phyloP scores from a whole-genome alignment of 257 asterid genomes.

The Solanum chilense region DNA sequence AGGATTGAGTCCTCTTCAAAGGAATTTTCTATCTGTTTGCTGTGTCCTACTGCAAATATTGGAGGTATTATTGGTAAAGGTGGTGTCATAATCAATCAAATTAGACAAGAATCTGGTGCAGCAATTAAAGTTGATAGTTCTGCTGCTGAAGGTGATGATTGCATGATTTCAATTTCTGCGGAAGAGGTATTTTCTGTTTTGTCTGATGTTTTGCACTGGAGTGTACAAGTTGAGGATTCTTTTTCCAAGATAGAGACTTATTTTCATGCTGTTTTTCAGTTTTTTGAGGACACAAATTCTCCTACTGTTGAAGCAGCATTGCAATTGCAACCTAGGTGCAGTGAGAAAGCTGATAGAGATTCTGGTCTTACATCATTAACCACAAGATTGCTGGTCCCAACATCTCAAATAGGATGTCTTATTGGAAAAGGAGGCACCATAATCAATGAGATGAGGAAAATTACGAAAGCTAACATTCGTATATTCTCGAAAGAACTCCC shows the following conservation, averaged over 20 bases:
- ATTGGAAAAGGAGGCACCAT: conserved; percentile 97
- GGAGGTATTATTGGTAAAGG: conserved; percentile 97
- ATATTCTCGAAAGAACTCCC: conserved; percentile 86
- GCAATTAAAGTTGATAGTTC: conserved; percentile 78
- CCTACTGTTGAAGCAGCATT: conserved; percentile 85
- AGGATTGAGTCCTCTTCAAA: conserved; percentile 60
- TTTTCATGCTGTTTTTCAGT: conserved; percentile 19
- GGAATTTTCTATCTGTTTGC: conserved; percentile 72
- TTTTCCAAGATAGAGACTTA: not conserved
- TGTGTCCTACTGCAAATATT: conserved; percentile 71
- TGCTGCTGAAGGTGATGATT: conserved; percentile 72
- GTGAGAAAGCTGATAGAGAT: conserved; percentile 88
- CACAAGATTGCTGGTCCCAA: conserved; percentile 75
- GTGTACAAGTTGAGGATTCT: not conserved
- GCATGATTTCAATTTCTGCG: conserved; percentile 60
- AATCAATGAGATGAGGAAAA: conserved; percentile 84
- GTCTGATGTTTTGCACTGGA: not conserved
- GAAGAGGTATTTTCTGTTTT: conserved; percentile 49
- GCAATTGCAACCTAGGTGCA: conserved; percentile 93
- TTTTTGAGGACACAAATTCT: conserved; percentile 58
- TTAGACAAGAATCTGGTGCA: conserved; percentile 91
- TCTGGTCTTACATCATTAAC: conserved; percentile 82
- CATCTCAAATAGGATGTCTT: conserved; percentile 83
- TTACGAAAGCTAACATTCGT: conserved; percentile 85
- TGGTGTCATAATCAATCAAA: conserved; percentile 75